Evolutionary conservation across 352 stramenopile genomes (phyloP).

Genomic region (Globisporangium cylindrosporum): DNA sequence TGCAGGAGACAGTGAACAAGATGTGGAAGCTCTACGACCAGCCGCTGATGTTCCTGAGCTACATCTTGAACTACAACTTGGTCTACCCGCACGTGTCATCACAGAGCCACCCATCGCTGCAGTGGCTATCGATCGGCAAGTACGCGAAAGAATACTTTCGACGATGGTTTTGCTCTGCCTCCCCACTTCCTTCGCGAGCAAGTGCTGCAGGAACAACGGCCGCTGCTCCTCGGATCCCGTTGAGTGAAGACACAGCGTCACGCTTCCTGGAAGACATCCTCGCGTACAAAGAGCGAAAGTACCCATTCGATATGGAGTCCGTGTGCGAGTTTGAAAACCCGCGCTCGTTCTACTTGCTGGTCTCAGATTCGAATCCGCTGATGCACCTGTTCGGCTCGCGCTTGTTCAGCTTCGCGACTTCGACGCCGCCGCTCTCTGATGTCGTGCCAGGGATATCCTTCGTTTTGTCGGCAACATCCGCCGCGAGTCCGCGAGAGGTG

Average conservation of each 20-base stretch:
- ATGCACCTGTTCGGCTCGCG: constrained; percentile 75
- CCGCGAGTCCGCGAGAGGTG: constrained; percentile 26
- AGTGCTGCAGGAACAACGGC: not conserved
- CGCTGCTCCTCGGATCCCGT: not conserved
- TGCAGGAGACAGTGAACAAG: constrained; percentile 57
- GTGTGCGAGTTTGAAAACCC: constrained; percentile 79
- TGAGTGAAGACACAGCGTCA: constrained; percentile 54
- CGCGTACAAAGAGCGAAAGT: constrained; percentile 73
- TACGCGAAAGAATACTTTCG: constrained; percentile 78
- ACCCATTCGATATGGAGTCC: constrained; percentile 68
- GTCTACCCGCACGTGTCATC: constrained; percentile 43
- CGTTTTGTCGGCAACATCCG: constrained; percentile 48
- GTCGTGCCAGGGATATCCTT: constrained; percentile 48
- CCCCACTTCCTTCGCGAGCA: constrained; percentile 7
- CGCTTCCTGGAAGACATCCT: constrained; percentile 75
- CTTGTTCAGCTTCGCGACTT: constrained; percentile 71
- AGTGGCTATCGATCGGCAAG: constrained; percentile 76
- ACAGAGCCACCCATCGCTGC: constrained; percentile 44
- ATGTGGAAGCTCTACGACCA: constrained; percentile 81
- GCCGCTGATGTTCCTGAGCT: constrained; percentile 63
- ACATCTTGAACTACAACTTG: constrained; percentile 77
- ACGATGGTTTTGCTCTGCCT: constrained; percentile 52
- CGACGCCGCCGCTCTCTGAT: constrained; percentile 38
- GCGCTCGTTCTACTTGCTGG: constrained; percentile 68
- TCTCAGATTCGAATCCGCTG: constrained; percentile 72